A percentile compares a stretch with the other conserved stretches of the same genome.
phyloP scores from a whole-genome alignment of 1,139 yeast species.

The Candida sojae region DNA sequence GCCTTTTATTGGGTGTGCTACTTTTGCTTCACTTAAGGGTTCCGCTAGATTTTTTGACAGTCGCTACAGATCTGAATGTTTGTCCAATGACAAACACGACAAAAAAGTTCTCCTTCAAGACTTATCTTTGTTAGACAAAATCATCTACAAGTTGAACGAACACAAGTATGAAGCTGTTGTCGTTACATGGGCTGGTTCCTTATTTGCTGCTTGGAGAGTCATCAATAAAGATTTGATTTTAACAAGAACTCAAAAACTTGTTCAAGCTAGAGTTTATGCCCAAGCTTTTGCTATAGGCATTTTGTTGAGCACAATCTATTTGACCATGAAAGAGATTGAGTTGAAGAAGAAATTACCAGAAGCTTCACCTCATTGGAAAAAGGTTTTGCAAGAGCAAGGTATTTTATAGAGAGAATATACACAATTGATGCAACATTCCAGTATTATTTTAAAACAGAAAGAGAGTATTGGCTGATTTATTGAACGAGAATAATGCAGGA shows the following conservation, averaged over 20 bases:
- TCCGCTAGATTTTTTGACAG: conserved; percentile 56
- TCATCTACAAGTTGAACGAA: conserved; percentile 44
- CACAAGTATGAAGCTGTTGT: conserved; percentile 74
- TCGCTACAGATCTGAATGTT: conserved; percentile 35
- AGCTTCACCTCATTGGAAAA: conserved; percentile 40
- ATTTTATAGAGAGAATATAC: neutral
- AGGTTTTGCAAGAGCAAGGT: conserved; percentile 20
- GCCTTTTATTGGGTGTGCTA: conserved; percentile 47
- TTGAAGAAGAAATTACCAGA: conserved; percentile 27
- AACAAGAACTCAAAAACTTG: conserved; percentile 79
- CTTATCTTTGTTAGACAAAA: conserved; percentile 42
- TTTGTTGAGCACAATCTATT: conserved; percentile 60
- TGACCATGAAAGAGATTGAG: conserved; percentile 60
- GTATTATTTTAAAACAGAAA: neutral
- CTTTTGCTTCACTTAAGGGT: conserved; percentile 60
- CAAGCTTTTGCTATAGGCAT: conserved; percentile 73
- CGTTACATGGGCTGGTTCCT: conserved; percentile 82
- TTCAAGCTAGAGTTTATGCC: conserved; percentile 91
- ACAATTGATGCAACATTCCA: neutral
- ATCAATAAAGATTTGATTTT: conserved; percentile 74
- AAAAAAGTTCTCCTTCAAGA: conserved; percentile 48
- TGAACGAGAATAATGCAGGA: too few relatives aligned
- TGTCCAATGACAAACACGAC: conserved; percentile 19
- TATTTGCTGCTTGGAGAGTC: conserved; percentile 76
- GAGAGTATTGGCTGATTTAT: too few relatives aligned